phyloP scores from a whole-genome alignment of 345 rosid genomes.

The Raphanus raphanistrum region DNA sequence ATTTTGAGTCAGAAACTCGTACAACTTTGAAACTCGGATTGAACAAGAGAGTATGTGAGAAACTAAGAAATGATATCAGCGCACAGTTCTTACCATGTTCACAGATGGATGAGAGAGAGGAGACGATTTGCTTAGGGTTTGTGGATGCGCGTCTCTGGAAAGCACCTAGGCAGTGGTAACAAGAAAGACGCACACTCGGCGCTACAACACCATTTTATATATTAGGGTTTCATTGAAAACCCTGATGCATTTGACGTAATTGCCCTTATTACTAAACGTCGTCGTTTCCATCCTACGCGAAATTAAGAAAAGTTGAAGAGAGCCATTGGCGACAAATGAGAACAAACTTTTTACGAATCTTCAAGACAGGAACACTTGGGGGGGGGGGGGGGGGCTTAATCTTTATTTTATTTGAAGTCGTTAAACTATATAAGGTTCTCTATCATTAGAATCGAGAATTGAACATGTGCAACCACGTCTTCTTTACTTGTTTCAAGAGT shows the following conservation, averaged over 20 bases:
- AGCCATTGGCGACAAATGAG: background rate
- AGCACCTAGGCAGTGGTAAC: background rate
- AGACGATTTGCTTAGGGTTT: background rate
- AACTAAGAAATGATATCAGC: no score
- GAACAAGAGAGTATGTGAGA: no score
- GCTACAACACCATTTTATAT: background rate
- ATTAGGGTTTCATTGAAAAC: constrained; percentile 28
- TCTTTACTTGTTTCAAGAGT: background rate
- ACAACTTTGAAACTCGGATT: no score
- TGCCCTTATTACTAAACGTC: constrained; percentile 12
- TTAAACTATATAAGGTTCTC: background rate
- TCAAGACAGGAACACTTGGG: no score
- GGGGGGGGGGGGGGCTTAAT: no score
- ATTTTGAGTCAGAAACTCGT: no score
- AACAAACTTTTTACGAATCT: background rate
- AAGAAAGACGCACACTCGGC: background rate
- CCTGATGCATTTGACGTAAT: background rate
- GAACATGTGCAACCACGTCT: background rate
- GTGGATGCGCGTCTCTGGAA: constrained; percentile 5
- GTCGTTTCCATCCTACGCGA: constrained; percentile 1
- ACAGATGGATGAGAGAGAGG: constrained; percentile 2
- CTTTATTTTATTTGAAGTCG: background rate
- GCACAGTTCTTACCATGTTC: constrained; percentile 30
- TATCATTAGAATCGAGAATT: background rate
- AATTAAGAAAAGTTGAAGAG: no score